These are phyloP conservation scores for Nemania sp. DNA, from an alignment of 2,329 filamentous ascomycete species.

Conservation along the genomic window DNA sequence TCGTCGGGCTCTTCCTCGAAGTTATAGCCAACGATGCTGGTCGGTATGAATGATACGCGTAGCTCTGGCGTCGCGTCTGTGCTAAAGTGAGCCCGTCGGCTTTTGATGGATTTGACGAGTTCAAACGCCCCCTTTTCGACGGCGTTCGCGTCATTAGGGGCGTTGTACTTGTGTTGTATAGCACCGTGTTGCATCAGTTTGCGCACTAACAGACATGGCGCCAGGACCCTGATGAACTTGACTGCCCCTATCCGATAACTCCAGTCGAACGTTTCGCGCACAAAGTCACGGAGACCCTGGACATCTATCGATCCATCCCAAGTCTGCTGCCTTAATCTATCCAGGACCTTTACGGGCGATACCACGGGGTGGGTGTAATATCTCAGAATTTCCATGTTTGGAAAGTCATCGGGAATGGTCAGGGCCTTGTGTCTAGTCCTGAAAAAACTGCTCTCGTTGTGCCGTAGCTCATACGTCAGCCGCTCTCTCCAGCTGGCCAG, in stretches of 20 bases:
- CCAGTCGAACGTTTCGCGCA: conserved; percentile 85
- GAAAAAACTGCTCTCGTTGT: conserved; percentile 85
- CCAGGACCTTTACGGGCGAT: conserved; percentile 63
- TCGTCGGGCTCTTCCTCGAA: conserved; percentile 73
- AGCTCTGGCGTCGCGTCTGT: conserved; percentile 79
- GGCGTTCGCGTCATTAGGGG: conserved; percentile 40
- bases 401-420: conserved; percentile 79
- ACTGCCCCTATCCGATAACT: conserved; percentile 74
- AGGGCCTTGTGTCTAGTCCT: conserved; percentile 74
- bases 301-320: conserved; percentile 71
- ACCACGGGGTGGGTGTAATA: conserved; percentile 90
- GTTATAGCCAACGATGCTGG: conserved; percentile 77
- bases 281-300: conserved; percentile 71
- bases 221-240: conserved; percentile 81
- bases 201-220: conserved; percentile 73
- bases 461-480: conserved; percentile 75
- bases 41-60: conserved; percentile 76
- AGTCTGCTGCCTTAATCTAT: conserved; percentile 56
- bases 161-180: conserved; percentile 35
- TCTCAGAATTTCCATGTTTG: conserved; percentile 74
- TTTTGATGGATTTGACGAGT: conserved; percentile 69
- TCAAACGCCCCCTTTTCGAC: conserved; percentile 52
- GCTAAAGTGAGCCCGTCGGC: conserved; percentile 69
- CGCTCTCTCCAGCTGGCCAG: conserved; percentile 72
- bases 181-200: conserved; percentile 53